Conservation (phyloP, 192 early-diverging fungal species). For the Gryganskiella cystojenkinii region DNA sequence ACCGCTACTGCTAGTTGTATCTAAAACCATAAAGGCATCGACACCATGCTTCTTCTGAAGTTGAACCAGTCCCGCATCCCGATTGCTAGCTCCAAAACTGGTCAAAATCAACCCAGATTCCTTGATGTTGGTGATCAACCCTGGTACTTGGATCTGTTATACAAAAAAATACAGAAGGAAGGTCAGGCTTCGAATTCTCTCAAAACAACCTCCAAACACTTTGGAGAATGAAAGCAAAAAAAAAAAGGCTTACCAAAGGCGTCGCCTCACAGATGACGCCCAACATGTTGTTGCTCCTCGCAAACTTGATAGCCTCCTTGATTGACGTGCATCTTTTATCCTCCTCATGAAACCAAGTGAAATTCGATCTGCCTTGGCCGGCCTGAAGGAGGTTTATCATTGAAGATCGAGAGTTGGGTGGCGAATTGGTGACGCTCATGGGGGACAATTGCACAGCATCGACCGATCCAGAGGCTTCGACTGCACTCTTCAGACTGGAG, state of each 20-base stretch:
- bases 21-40: slow-evolving; percentile 84
- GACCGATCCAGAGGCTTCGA: too few species aligned
- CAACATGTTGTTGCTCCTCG: slow-evolving; percentile 89
- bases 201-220: background rate
- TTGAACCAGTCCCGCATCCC: slow-evolving; percentile 63
- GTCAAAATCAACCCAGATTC: slow-evolving; percentile 91
- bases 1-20: background rate
- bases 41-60: slow-evolving; percentile 87
- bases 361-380: background rate
- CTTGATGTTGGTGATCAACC: slow-evolving; percentile 92
- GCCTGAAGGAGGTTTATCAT: too few species aligned
- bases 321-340: slow-evolving; percentile 71
- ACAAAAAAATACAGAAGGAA: background rate
- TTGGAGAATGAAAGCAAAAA: background rate
- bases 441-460: too few species aligned
- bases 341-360: slow-evolving; percentile 37
- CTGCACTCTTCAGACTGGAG: too few species aligned
- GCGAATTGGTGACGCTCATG: too few species aligned
- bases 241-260: slow-evolving; percentile 73
- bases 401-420: too few species aligned
- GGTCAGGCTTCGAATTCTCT: too few species aligned
- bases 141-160: slow-evolving; percentile 85
- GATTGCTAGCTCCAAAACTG: slow-evolving; percentile 87
- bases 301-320: slow-evolving; percentile 96
- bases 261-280: slow-evolving; percentile 93